Percentiles rank a stretch among this genome's conserved stretches.
phyloP scores from a whole-genome alignment of 805 yeast genomes.

The Schwanniomyces vanrijiae region DNA sequence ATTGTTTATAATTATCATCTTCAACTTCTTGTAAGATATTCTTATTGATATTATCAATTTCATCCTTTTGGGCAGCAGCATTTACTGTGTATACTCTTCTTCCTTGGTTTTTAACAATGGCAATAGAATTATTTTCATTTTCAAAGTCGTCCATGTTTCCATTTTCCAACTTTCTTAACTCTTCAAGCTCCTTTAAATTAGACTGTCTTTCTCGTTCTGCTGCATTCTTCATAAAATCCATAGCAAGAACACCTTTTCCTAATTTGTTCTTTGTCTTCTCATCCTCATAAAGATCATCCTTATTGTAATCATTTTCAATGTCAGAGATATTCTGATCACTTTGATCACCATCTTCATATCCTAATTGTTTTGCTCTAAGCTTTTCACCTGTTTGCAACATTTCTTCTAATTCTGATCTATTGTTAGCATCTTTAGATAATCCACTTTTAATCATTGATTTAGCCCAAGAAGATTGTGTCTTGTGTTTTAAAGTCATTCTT shows the following conservation, averaged over 20 bases:
- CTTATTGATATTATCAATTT: conserved; percentile 33
- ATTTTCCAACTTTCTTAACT: conserved; percentile 47
- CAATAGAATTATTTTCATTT: conserved; percentile 43
- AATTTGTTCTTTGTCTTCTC: conserved; percentile 36
- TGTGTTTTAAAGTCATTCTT: conserved; percentile 89
- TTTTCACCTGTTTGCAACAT: conserved; percentile 88
- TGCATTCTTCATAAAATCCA: conserved; percentile 96
- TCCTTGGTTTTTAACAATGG: conserved; percentile 63
- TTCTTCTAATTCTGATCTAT: conserved; percentile 88
- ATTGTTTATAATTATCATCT: conserved; percentile 49
- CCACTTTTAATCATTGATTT: conserved; percentile 87
- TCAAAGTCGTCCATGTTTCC: conserved; percentile 34
- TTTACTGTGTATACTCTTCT: conserved; percentile 78
- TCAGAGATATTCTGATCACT: conserved; percentile 53
- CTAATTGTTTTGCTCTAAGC: conserved; percentile 70
- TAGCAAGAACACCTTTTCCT: conserved; percentile 89
- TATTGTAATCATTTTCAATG: conserved; percentile 39
- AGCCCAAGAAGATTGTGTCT: conserved; percentile 88
- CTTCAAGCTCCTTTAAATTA: conserved; percentile 54
- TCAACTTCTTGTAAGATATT: conserved; percentile 44
- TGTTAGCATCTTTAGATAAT: conserved; percentile 79
- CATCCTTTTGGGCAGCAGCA: conserved; percentile 40
- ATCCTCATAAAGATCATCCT: conserved; percentile 37
- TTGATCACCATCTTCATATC: conserved; percentile 54
- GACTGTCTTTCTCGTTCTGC: conserved; percentile 64